A percentile compares a stretch with the other conserved stretches of the same genome.
Conservation (phyloP, 192 early-diverging fungal species). For the Fimicolochytrium jonesii region DNA sequence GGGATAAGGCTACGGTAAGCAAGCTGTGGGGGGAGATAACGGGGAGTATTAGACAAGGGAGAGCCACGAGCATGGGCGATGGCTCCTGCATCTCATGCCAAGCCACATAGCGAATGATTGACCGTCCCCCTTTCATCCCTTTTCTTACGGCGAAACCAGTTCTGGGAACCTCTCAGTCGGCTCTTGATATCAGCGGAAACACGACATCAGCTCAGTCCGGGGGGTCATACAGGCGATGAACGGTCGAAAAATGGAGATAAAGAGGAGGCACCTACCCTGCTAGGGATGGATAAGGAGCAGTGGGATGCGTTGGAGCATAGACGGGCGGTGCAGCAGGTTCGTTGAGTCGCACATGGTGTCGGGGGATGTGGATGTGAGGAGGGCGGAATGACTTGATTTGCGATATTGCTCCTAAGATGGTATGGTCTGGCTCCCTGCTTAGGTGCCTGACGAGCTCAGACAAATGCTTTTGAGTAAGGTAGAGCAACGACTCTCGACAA, state of each 20-base stretch:
- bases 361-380: too few relatives aligned
- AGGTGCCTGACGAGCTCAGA: not conserved
- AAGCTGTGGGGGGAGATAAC: too few relatives aligned
- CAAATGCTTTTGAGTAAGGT: not conserved
- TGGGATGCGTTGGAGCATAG: not conserved
- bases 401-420: too few relatives aligned
- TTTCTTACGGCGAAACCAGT: not conserved
- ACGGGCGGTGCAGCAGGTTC: not conserved
- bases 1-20: not conserved
- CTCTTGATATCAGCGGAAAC: constrained; percentile 1
- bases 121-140: not conserved
- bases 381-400: too few relatives aligned
- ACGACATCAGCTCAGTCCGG: not conserved
- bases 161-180: not conserved
- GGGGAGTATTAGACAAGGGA: not conserved
- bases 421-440: too few relatives aligned
- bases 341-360: too few relatives aligned
- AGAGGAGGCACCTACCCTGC: not conserved
- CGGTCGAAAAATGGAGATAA: too few relatives aligned
- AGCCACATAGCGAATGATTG: too few relatives aligned
- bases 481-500: not conserved
- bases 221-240: not conserved
- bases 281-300: not conserved
- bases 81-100: too few relatives aligned
- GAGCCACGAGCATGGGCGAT: not conserved